These are phyloP conservation scores for Basidioascus undulatus DNA, from an alignment of 768 basidiomycete genomes.

Conservation along the genomic window DNA sequence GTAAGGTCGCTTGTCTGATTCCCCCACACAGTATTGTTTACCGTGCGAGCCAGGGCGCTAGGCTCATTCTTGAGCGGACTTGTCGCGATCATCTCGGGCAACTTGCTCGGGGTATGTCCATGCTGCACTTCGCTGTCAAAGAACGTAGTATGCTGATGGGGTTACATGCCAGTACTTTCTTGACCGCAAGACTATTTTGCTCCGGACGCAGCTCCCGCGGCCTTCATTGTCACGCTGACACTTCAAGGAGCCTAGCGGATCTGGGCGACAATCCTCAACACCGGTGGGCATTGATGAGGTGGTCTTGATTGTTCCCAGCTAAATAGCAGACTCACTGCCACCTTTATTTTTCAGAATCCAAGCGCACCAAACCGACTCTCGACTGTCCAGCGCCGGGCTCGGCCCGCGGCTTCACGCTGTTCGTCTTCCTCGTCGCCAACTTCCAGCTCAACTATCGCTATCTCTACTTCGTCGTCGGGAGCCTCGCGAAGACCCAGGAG, in stretches of 20 bases:
- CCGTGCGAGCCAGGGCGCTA: constrained; percentile 5
- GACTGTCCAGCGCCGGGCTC: no score
- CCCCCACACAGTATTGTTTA: constrained; percentile 3
- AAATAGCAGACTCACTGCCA: no score
- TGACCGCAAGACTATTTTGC: background rate
- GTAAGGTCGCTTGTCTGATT: no score
- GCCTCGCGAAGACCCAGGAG: constrained; percentile 1
- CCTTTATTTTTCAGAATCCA: no score
- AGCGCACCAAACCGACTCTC: no score
- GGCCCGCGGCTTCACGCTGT: no score
- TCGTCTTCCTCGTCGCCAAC: background rate
- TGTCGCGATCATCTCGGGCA: constrained; percentile 3
- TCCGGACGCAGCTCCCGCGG: background rate
- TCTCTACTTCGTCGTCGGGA: constrained; percentile 2
- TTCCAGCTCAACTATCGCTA: constrained; percentile 4
- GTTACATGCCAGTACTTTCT: background rate
- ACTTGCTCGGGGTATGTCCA: constrained; percentile 1
- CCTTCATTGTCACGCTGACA: background rate
- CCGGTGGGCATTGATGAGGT: no score
- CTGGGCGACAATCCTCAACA: constrained; percentile 1
- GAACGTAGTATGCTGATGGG: no score
- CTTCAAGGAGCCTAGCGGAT: constrained; percentile 3
- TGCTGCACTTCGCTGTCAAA: no score
- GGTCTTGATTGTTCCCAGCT: no score
- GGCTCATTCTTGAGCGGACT: constrained; percentile 5